Base-by-base conservation (phyloP, 1,139 yeast species). In the Pneumocystis oryctolagi region DNA sequence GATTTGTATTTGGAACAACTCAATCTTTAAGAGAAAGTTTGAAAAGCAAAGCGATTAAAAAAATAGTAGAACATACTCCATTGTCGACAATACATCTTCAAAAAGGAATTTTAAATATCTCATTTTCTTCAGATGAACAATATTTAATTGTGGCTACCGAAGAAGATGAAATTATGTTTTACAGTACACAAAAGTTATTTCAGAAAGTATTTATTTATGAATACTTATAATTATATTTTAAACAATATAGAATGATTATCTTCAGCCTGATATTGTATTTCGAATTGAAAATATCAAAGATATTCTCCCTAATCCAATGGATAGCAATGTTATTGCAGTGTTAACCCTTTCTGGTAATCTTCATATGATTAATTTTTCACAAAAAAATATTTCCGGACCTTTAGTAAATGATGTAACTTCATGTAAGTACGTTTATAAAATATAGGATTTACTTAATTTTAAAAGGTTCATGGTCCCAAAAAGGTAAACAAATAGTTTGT, bases 401-500 rank as follows among this genome's bases (percentile, higher is more conserved):
- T 47, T 71, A 1, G 64, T 69, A 1, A 40, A 66, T 0, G 68
- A 69, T 16, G 69, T 72, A 14, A 58, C 69, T 0, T 69, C 72
- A 14, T 67, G 55, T 25, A 47, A 47, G 55, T 14, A 47, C 8
- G 25, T 47, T 25, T 47, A 12, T 25, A 0, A 25, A 12, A 20
- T 5, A 3, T 25, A 9, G 16, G 12, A 25, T 47, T 25, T 47
- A n/a, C 25, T 47, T 25, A 47, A 47, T 12, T 25, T 47, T 12
- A 25, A 20, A 47, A 57, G 59, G 72, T 55, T 67, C 72, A 30
- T 75, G 76, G 74, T 72, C 77, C 2, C 73, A 74, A 20, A 68
- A 67, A 61, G 77, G 76, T 12, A 72, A 73, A 60, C 73, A 73
- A 62, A 65, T 75, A 12, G 68, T 71, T 8, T 66, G 70, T 14